Evolutionary conservation across 345 rosid species (phyloP), one percentile per base, ranked within the genome.

Genomic region (Firmiana major): DNA sequence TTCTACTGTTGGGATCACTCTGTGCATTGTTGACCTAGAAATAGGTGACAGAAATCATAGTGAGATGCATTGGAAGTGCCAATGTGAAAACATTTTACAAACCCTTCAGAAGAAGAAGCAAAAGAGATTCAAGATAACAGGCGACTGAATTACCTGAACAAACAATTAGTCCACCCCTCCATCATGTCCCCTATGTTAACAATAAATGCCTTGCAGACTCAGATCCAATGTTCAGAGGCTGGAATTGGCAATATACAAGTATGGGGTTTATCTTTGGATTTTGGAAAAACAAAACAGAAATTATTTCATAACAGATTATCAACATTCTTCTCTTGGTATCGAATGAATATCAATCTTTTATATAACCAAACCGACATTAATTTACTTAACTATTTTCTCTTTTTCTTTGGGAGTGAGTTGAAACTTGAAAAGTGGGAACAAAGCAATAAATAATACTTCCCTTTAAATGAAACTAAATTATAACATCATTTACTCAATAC

Each of bases 101-200:
- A 45, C 16, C 26, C 46, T 15, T 31, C 22, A 24, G 12, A 15
- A 26, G 21, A 46, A 71, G 26, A 22, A 63, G 53, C 26, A 36
- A 65, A 70, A 48, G 26, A 11, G 19, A 17, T 66, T n/a, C n/a
- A 12, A 75, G 19, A 62, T 49, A 13, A 60, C n/a, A 34, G 36
- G 62, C 34, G 17, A 28, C 13, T 12, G 38, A 59, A 34, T 79
- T 88, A 93, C 95, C 94, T 81, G 84, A 90, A 94, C 77, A 88
- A 76, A 73, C 94, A 86, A 69, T 89, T 93, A 64, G 91, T 94
- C 98, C 98, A 94, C 78, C 98, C 86, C 86, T 94, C 98, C 97
- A 89, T 87, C 86, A 91, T 84, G 83, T 94, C 95, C 42, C 95
- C 94, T 13, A 91, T 85, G 86, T 93, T 89, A 19, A 93, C 95